Conservation (phyloP, 495 filamentous ascomycete species). For the Copromyces sp. region DNA sequence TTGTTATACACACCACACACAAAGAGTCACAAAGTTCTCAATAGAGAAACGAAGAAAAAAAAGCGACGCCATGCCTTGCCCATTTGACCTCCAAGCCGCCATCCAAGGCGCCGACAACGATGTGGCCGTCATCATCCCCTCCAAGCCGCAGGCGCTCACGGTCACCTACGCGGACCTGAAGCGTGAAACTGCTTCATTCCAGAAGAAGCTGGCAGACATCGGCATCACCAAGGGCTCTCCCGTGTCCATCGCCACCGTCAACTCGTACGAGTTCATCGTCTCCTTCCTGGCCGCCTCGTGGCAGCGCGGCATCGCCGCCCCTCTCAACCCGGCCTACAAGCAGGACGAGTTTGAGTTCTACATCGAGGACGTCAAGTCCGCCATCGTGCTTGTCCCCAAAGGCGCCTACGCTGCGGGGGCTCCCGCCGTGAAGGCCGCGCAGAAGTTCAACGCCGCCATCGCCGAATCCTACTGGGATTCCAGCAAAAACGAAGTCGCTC, state of each 20-base stretch:
- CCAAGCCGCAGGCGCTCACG: constrained; percentile 42
- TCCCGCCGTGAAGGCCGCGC: constrained; percentile 61
- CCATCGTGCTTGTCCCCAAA: constrained; percentile 59
- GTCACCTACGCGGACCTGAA: constrained; percentile 55
- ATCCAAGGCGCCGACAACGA: constrained; percentile 29
- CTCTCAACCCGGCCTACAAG: constrained; percentile 75
- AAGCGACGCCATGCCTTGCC: not conserved
- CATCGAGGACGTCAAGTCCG: constrained; percentile 71
- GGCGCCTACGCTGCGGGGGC: constrained; percentile 52
- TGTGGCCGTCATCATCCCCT: constrained; percentile 59
- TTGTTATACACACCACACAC: constrained; percentile 4
- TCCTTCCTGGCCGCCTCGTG: constrained; percentile 67
- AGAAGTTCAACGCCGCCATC: constrained; percentile 65
- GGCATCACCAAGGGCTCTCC: constrained; percentile 54
- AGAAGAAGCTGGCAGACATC: constrained; percentile 58
- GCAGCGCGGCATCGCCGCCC: constrained; percentile 71
- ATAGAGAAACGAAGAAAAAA: not conserved
- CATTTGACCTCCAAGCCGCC: constrained; percentile 28
- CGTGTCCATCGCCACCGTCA: constrained; percentile 66
- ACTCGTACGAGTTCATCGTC: constrained; percentile 74
- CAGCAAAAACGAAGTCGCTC: constrained; percentile 46
- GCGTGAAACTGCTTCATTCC: constrained; percentile 52
- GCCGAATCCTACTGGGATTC: constrained; percentile 72
- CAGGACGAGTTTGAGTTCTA: constrained; percentile 85
- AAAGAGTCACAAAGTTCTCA: not conserved